A percentile compares a stretch with the other conserved stretches of the same genome.
Conservation (phyloP, 768 basidiomycete species). For the Mycena amicta region DNA sequence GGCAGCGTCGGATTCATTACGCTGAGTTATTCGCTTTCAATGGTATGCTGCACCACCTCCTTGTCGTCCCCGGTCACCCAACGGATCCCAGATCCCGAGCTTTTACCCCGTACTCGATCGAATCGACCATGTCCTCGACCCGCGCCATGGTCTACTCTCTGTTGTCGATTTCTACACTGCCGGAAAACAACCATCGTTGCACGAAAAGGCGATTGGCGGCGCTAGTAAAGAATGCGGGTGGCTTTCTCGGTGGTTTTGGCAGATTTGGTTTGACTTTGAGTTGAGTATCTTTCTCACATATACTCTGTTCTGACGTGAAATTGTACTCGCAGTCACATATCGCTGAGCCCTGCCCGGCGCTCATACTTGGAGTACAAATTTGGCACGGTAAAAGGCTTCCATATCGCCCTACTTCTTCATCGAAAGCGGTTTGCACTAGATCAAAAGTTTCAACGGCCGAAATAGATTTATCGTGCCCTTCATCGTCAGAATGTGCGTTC, state of each 20-base stretch:
- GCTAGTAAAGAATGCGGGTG: slow-evolving; percentile 62
- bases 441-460: slow-evolving; percentile 72
- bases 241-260: slow-evolving; percentile 79
- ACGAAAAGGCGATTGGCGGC: slow-evolving; percentile 66
- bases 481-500: slow-evolving; percentile 58
- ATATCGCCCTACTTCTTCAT: background rate
- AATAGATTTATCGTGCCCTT: slow-evolving; percentile 71
- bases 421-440: slow-evolving; percentile 28
- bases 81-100: slow-evolving; percentile 50
- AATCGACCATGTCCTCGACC: slow-evolving; percentile 64
- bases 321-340: slow-evolving; percentile 40
- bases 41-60: slow-evolving; percentile 38
- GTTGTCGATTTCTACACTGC: slow-evolving; percentile 67
- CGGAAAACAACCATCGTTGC: slow-evolving; percentile 53
- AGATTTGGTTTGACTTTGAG: slow-evolving; percentile 67
- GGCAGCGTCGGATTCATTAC: slow-evolving; percentile 59
- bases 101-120: slow-evolving; percentile 71
- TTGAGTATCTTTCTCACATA: slow-evolving; percentile 35
- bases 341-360: slow-evolving; percentile 56
- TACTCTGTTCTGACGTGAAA: no score
- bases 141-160: slow-evolving; percentile 49
- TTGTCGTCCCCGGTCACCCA: background rate
- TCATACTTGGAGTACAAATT: slow-evolving; percentile 81
- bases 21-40: slow-evolving; percentile 60
- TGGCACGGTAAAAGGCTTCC: slow-evolving; percentile 51